Evolutionary conservation across 352 stramenopile species (phyloP), one percentile per base, ranked within the genome.

Genomic region (Phytophthora boehmeriae): DNA sequence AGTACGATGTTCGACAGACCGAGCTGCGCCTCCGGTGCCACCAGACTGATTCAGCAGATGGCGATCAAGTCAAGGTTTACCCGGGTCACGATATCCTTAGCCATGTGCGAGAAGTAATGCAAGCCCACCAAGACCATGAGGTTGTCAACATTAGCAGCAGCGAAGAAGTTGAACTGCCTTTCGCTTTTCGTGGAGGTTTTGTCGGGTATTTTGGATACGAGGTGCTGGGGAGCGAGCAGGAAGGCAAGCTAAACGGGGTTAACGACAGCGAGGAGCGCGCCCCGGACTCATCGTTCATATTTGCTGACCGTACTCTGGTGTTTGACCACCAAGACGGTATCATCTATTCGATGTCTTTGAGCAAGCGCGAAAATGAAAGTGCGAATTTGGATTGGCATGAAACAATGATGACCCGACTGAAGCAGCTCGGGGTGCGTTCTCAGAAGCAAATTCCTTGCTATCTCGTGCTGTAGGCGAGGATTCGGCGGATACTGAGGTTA

Each of bases 181-280:
- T 96, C 64, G 68, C 71, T 27, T 95, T 96, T 36, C 74, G 78
- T 8, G 80, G 88, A 27, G 90, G 90, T 19, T 95, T 92, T 62
- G 88, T 97, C 5, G 90, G 90, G 1, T 97, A 93, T 65, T 83
- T 96, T 63, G 88, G 88, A 41, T 97, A 97, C 45, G 88, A 93
- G 72, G 65, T 93, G 22, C 73, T 92, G 9, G 76, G 76, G 51
- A 82, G 50, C 59, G 80, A 45, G 41, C 59, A 46, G 51, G 76
- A 44, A 54, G 51, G 38, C 28, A 75, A 77, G 20, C 49, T 3
- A 53, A 69, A 62, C 25, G 55, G 63, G 16, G 55, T 44, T 2
- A 6, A 66, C 28, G 41, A 46, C 4, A 19, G 59, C 14, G 23
- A 38, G 25, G 66, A 82, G 35, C 34, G 36, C 39, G 80, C 95